Percentiles rank a stretch among this genome's conserved stretches.
phyloP scores from a whole-genome alignment of 164 flowering plant genomes.

The Vitis amurensis region DNA sequence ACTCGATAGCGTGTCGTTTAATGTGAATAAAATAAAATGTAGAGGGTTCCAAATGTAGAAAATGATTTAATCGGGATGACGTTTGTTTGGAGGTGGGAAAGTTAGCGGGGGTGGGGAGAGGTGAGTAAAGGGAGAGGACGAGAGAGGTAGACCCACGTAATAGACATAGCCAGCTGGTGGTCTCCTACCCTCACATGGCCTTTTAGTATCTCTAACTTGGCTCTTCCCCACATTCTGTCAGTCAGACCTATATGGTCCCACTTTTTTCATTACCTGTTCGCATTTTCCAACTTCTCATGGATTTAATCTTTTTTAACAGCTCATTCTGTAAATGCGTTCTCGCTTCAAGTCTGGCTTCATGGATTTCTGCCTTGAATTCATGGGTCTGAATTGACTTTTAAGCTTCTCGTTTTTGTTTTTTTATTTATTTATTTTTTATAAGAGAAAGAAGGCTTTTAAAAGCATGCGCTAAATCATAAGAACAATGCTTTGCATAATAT shows the following conservation, averaged over 20 bases:
- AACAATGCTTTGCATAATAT: too few species aligned
- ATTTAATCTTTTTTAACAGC: neutral
- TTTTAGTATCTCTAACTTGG: slow-evolving; percentile 11
- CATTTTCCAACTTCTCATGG: neutral
- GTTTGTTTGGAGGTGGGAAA: slow-evolving; percentile 7
- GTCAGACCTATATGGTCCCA: slow-evolving; percentile 15
- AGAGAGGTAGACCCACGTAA: slow-evolving; percentile 16
- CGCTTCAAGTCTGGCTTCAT: too few species aligned
- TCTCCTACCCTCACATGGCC: slow-evolving; percentile 39
- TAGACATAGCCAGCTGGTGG: slow-evolving; percentile 38
- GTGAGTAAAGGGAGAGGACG: slow-evolving; percentile 15
- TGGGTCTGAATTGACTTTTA: too few species aligned
- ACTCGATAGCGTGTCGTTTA: too few species aligned
- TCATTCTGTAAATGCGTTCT: too few species aligned
- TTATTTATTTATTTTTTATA: too few species aligned
- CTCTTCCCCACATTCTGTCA: slow-evolving; percentile 12
- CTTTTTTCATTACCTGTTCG: slow-evolving; percentile 1
- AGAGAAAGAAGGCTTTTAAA: too few species aligned
- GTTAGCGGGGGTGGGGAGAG: neutral
- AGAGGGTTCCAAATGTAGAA: too few species aligned
- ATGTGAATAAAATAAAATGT: too few species aligned
- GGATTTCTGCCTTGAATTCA: too few species aligned
- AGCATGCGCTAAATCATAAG: too few species aligned
- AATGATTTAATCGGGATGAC: slow-evolving; percentile 3
- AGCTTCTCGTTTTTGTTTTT: too few species aligned